Percentiles rank a stretch among this genome's conserved stretches.
Conservation (phyloP, 2,329 filamentous ascomycete genomes). For the Verticillium nubilum region DNA sequence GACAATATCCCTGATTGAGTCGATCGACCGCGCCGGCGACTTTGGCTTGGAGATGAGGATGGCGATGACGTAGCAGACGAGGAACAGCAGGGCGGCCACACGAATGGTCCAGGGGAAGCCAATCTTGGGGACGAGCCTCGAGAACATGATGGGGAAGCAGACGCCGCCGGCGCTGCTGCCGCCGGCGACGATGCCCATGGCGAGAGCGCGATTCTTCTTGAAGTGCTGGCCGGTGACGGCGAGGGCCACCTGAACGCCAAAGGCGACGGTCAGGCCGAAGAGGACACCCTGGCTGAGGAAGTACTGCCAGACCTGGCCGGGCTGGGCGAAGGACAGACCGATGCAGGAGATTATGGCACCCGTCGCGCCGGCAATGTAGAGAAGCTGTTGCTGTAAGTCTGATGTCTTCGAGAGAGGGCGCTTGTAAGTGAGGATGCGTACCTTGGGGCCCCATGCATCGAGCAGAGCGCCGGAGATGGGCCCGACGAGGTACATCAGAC, state of each 20-base stretch:
- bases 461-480: slow-evolving; percentile 33
- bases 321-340: slow-evolving; percentile 7
- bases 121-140: slow-evolving; percentile 36
- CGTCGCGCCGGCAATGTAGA: slow-evolving; percentile 7
- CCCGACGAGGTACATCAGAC: slow-evolving; percentile 32
- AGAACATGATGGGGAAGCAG: slow-evolving; percentile 24
- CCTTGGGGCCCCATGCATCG: slow-evolving; percentile 21
- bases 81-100: slow-evolving; percentile 36
- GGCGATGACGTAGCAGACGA: slow-evolving; percentile 28
- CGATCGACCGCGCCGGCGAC: slow-evolving; percentile 7
- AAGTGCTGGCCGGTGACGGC: slow-evolving; percentile 29
- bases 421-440: background rate
- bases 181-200: slow-evolving; percentile 20
- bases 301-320: slow-evolving; percentile 26
- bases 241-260: slow-evolving; percentile 7
- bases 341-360: slow-evolving; percentile 6
- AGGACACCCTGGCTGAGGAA: slow-evolving; percentile 28
- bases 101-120: slow-evolving; percentile 49
- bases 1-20: slow-evolving; percentile 2
- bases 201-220: slow-evolving; percentile 19
- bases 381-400: background rate
- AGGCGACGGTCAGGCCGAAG: slow-evolving; percentile 9
- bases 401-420: background rate
- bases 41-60: slow-evolving; percentile 25
- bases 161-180: slow-evolving; percentile 7